phyloP scores from a whole-genome alignment of 768 basidiomycete genomes.

The Rhodosporidiobolus odoratus region DNA sequence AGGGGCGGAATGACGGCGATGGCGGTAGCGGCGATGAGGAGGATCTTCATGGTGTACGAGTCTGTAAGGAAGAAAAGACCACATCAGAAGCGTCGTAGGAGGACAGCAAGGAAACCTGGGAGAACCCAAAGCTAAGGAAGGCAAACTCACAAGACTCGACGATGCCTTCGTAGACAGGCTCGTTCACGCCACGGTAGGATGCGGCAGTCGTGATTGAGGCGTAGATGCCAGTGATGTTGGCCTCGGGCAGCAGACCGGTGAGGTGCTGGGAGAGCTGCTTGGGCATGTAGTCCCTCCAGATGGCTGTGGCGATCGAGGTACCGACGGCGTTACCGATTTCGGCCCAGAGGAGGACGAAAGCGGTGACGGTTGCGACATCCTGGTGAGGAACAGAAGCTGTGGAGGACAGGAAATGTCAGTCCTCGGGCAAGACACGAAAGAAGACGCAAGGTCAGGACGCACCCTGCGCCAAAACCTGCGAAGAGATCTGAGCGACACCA shows the following conservation, averaged over 20 bases:
- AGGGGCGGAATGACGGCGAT: slow-evolving; percentile 57
- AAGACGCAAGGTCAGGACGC: slow-evolving; percentile 57
- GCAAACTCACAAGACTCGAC: slow-evolving; percentile 50
- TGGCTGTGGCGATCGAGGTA: slow-evolving; percentile 43
- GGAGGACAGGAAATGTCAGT: not conserved
- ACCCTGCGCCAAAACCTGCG: slow-evolving; percentile 47
- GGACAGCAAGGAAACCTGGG: not conserved
- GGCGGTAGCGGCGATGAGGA: slow-evolving; percentile 55
- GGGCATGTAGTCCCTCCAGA: slow-evolving; percentile 54
- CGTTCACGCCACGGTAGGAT: slow-evolving; percentile 50
- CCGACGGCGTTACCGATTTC: slow-evolving; percentile 47
- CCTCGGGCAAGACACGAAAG: slow-evolving; percentile 57
- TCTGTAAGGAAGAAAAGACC: not conserved
- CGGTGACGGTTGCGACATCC: slow-evolving; percentile 47
- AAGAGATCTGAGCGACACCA: slow-evolving; percentile 55
- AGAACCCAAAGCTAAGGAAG: slow-evolving; percentile 32
- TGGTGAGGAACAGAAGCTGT: slow-evolving; percentile 45
- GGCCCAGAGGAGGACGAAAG: slow-evolving; percentile 47
- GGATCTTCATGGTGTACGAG: slow-evolving; percentile 44
- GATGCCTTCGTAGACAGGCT: slow-evolving; percentile 57
- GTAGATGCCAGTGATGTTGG: slow-evolving; percentile 34
- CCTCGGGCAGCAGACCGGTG: slow-evolving; percentile 51
- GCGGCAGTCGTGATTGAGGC: slow-evolving; percentile 50
- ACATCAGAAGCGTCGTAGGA: no score
- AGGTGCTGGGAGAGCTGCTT: slow-evolving; percentile 56